Base-by-base conservation (phyloP, 192 early-diverging fungal genomes). In the Diversispora eburnea region DNA sequence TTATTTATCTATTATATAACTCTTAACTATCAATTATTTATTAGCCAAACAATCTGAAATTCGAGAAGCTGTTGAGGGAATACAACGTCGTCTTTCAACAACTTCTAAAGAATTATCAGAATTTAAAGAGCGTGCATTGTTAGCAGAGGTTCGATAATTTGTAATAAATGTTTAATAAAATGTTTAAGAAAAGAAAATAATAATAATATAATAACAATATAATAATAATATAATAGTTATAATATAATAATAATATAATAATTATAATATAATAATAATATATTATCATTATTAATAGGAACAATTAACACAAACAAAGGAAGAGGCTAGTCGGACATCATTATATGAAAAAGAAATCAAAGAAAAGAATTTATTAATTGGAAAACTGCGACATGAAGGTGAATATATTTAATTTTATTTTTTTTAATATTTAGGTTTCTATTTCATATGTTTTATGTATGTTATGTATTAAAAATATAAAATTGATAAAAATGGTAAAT, bases 341-440 rank as follows among this genome's bases (percentile, higher is more conserved):
- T 82, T 83, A 73, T 79, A 86, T 76, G 82, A 91, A 77, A 70
- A 76, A 43, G 90, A 93, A 39, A 82, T 91, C 25, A 84, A 88
- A 62, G 89, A 93, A 69, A 90, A 89, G 79, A 91, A 82, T 74
- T 75, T 83, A n/a, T 75, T 86, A 43, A 86, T 95, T 76, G 92
- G 92, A 51, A 91, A 91, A 76, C 81, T 95, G 47, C 82, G 91
- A 43, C 89, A 89, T 68, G 91, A 92, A 75, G 85, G 88, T 89
- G 74, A 77, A 41, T 73, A 39, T 62, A 48, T 58, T 17, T 10
- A 60, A 41, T 33, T 22, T 17, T 10, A 60, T 43, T 33, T 22
- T 19, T 42, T 72, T 59, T 13, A 20, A n/a, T 15, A 43, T 33
- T 42, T 15, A 54, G 20, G 52, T 22, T 57, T 20, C 25, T 33